Evolutionary conservation across 2,329 filamentous ascomycete genomes (phyloP), one percentile per base, ranked within the genome.

Genomic region (Neonectria ditissima): DNA sequence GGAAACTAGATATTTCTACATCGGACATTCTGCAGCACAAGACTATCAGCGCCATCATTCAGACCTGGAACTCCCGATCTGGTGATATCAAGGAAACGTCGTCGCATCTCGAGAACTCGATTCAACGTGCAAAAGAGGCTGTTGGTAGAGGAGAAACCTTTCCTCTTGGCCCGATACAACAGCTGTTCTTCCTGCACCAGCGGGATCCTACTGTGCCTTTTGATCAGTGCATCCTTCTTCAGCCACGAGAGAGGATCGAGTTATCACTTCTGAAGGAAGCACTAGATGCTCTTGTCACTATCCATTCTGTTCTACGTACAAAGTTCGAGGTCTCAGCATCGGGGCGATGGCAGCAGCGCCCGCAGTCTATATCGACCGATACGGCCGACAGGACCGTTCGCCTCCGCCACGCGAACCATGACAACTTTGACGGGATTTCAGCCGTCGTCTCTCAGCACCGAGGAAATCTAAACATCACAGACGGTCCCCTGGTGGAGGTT

Each of bases 141-240:
- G 32, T 34, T 7, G 5, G 32, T 5, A 16, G 14, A 34, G 32
- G 32, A 34, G 32, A 39, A 11, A 13, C 4, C 11, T 22, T 59
- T 18, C 43, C 56, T 47, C 13, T 63, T 22, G 14, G 37, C 1
- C 52, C 62, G 4, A 56, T 64, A 4, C 62, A 64, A 52, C 62
- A 64, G 24, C 60, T 64, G 47, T 61, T 64, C 39, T 55, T 64
- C 39, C 52, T 61, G 9, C 62, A 64, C 5, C 57, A 64, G 41
- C 24, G 45, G 13, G 39, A 61, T 20, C 56, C 62, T 14, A 24
- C 5, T 10, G 47, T 55, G 22, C 60, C 51, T 45, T 64, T 37
- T 4, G 62, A 64, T 7, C 57, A 64, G 32, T 56, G 24, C 41
- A 60, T 64, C 32, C 60, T 60, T 24, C 52, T 64, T 41, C 45